A percentile compares a stretch with the other conserved stretches of the same genome.
These are phyloP conservation scores for Cercospora brassicicola DNA, from an alignment of 2,329 filamentous ascomycete species.

Conservation along the genomic window DNA sequence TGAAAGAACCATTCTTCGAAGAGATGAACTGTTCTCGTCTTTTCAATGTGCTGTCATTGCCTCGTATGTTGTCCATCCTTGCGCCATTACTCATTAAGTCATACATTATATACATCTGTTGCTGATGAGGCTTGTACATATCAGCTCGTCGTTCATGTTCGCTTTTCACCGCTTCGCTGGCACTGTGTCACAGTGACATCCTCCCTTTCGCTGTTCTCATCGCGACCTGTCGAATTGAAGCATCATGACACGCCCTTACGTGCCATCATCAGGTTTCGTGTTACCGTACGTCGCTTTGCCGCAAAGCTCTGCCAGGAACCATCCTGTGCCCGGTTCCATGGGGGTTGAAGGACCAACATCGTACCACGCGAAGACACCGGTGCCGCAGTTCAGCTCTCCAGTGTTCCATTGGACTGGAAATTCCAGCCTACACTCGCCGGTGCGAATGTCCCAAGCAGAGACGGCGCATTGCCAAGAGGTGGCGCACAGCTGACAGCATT, in stretches of 20 bases:
- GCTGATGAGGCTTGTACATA: not conserved
- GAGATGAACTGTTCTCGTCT: not conserved
- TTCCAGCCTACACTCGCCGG: conserved; percentile 32
- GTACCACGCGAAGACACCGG: conserved; percentile 33
- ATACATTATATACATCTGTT: conserved; percentile 19
- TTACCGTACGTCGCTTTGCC: conserved; percentile 31
- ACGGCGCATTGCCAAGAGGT: conserved; percentile 33
- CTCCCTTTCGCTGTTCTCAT: not conserved
- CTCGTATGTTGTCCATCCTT: conserved; percentile 1
- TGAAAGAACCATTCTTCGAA: not conserved
- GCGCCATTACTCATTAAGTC: conserved; percentile 12
- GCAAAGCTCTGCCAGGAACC: conserved; percentile 35
- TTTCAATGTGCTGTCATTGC: conserved; percentile 3
- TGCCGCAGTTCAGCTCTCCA: conserved; percentile 35
- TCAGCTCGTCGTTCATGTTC: not conserved
- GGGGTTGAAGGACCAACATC: conserved; percentile 34
- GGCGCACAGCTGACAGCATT: conserved; percentile 38
- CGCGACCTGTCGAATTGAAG: not conserved
- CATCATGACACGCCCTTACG: conserved; percentile 15
- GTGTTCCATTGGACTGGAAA: conserved; percentile 31
- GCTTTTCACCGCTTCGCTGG: not conserved
- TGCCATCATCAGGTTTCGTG: conserved; percentile 38
- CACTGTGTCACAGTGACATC: not conserved
- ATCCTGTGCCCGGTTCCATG: conserved; percentile 36
- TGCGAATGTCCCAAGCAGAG: conserved; percentile 35